Base-by-base conservation (phyloP, 1,139 yeast genomes). In the Nakaseomyces kungkrabaensis region DNA sequence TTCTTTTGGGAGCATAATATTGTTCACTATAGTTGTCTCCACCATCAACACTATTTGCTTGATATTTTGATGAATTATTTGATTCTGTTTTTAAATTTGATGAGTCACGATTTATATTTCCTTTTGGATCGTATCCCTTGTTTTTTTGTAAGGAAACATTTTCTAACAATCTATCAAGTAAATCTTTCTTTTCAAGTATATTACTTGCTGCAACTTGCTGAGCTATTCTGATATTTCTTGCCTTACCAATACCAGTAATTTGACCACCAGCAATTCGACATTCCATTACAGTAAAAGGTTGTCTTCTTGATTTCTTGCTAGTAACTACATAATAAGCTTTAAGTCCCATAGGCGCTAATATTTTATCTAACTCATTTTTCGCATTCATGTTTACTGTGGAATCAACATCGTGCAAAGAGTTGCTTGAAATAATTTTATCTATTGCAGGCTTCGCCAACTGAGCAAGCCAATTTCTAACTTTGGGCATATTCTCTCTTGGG, bases 171-270 rank as follows among this genome's bases (percentile, higher is more conserved):
- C 13, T 41, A 29, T 41, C 44, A 27, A 41, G 44, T n/a, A 41
- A n/a, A 6, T 29, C 24, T 29, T 41, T 41, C 34, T 29, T 41
- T 41, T 29, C 44, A 7, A 41, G 25, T 41, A 41, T 41, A 41
- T 41, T 41, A 9, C 44, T 29, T 27, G 44, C 44, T 7, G 44
- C 44, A 8, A 41, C 34, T n/a, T 41, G 44, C 13, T 41, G 34
- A 27, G 44, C 44, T 4, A 41, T 41, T 5, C 25, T 41, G 4
- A 13, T 4, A 41, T 41, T 41, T 41, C 44, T 41, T 11, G 34
- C 44, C 13, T 41, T 41, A 6, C 44, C 44, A n/a, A 41, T 41
- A 13, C 44, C 44, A 6, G 44, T 41, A 4, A 41, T 8, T n/a
- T 27, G 44, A n/a, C 44, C 44, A 13, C 34, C 34, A 5, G 44